Conservation (phyloP, 31 red algal species). For the Pterothamnion heteromorphum region DNA sequence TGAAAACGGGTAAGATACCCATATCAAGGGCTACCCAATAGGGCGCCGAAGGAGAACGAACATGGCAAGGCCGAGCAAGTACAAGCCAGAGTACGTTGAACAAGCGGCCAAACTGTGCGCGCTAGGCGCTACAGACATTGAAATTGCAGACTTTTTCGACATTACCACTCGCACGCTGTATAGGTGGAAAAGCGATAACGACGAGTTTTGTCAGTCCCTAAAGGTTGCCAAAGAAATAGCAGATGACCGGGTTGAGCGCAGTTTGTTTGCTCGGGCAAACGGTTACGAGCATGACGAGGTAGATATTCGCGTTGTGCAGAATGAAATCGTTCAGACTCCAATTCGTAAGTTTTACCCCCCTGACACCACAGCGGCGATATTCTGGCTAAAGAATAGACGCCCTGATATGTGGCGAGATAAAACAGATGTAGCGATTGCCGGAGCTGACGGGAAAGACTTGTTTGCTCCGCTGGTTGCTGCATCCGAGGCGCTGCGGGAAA, state of each 20-base stretch:
- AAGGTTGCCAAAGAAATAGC: background rate
- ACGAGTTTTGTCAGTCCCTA: background rate
- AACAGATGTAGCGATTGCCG: background rate
- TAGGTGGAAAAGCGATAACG: background rate
- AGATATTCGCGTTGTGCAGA: background rate
- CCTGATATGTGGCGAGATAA: conserved; percentile 17
- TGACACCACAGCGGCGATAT: background rate
- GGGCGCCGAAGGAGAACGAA: too few relatives aligned
- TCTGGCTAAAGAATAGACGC: conserved; percentile 3
- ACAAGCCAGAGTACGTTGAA: background rate
- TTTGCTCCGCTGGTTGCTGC: too few relatives aligned
- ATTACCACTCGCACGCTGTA: background rate
- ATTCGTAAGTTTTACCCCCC: background rate
- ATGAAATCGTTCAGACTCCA: background rate
- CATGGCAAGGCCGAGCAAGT: background rate
- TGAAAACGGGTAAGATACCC: too few relatives aligned
- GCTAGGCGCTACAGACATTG: background rate
- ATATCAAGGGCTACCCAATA: too few relatives aligned
- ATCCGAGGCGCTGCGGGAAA: too few relatives aligned
- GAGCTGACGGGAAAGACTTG: background rate
- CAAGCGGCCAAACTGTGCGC: background rate
- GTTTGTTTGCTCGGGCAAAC: background rate
- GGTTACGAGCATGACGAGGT: background rate
- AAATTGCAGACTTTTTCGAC: background rate
- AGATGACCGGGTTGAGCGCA: background rate